Base-by-base conservation (phyloP, 768 basidiomycete species). In the Naganishia vaughanmartiniae region DNA sequence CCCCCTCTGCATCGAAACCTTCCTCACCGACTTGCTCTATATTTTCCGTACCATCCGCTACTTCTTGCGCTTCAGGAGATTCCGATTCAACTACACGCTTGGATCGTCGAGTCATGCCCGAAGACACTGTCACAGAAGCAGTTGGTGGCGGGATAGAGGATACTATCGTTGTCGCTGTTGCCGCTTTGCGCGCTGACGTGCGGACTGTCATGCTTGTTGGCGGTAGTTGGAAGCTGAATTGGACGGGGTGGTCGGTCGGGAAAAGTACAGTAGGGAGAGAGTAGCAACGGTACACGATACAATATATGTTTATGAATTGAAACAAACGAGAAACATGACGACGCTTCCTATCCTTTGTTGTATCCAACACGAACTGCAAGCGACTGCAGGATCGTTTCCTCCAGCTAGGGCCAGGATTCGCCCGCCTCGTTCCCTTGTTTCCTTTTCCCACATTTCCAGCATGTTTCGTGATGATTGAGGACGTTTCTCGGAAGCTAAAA, bases 21-120 rank as follows among this genome's bases (percentile, higher is more conserved):
- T 45, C 66, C 54, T 71, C 46, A 30, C 21, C 70, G n/a, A 66
- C 55, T 28, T 54, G 51, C 17, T 74, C 55, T 4, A 30, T 31
- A 14, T 42, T 46, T 14, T 65, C 58, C 12, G 65, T 55, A 24
- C 21, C 54, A 21, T 54, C 60, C 34, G 65, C 54, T 39, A 30
- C 53, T 21, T 36, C 66, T 28, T 39, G 34, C 39, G 31, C 56
- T 33, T 66, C 68, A 19, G 71, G 66, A 46, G 69, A 66, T 36
- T 70, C 71, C 3, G 71, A 72, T 28, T 58, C 57, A 4, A 72
- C 67, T 12, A 72, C 53, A 24, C 71, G 71, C 54, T 69, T 68
- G 26, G 71, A 69, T 28, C 71, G 71, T 30, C 71, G 54, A 5
- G 63, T 54, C 26, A 33, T 56, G 10, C 66, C 45, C 36, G 67